Conservation (phyloP, 2,329 filamentous ascomycete genomes). For the Elsinoe batatas region DNA sequence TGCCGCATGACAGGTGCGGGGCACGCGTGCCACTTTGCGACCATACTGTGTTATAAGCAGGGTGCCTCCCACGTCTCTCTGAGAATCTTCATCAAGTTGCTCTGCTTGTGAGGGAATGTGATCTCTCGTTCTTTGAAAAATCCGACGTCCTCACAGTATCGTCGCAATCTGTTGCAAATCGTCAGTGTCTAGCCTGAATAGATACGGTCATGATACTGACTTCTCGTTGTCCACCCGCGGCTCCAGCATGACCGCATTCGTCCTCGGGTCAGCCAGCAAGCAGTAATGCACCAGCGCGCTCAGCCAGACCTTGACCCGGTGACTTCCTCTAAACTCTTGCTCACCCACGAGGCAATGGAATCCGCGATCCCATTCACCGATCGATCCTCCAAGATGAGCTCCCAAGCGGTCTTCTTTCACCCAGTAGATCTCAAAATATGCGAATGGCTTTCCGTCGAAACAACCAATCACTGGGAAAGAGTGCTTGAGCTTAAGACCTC, state of each 20-base stretch:
- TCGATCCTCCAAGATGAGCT: constrained; percentile 52
- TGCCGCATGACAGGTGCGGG: not conserved
- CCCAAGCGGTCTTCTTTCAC: constrained; percentile 83
- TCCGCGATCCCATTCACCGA: constrained; percentile 75
- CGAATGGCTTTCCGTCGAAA: constrained; percentile 92
- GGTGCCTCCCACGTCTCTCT: constrained; percentile 74
- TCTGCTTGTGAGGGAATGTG: constrained; percentile 83
- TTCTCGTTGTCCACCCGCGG: constrained; percentile 83
- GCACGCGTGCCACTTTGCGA: not conserved
- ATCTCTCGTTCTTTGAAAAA: constrained; percentile 84
- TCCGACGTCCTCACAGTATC: constrained; percentile 61
- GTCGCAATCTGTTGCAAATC: constrained; percentile 46
- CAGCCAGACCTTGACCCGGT: constrained; percentile 70
- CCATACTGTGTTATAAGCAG: not conserved
- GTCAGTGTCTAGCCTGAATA: not conserved
- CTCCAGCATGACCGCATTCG: constrained; percentile 74
- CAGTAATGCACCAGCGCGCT: constrained; percentile 81
- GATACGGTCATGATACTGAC: constrained; percentile 43
- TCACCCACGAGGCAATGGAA: constrained; percentile 85
- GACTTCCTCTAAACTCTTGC: constrained; percentile 76
- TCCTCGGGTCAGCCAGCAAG: constrained; percentile 66
- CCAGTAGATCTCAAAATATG: constrained; percentile 98
- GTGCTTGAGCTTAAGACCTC: constrained; percentile 56
- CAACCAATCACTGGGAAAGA: constrained; percentile 85
- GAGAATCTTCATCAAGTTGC: constrained; percentile 70